Percentiles rank a stretch among this genome's conserved stretches.
Evolutionary conservation across 495 filamentous ascomycete species (phyloP).

Genomic region (Podospora pseudopauciseta): DNA sequence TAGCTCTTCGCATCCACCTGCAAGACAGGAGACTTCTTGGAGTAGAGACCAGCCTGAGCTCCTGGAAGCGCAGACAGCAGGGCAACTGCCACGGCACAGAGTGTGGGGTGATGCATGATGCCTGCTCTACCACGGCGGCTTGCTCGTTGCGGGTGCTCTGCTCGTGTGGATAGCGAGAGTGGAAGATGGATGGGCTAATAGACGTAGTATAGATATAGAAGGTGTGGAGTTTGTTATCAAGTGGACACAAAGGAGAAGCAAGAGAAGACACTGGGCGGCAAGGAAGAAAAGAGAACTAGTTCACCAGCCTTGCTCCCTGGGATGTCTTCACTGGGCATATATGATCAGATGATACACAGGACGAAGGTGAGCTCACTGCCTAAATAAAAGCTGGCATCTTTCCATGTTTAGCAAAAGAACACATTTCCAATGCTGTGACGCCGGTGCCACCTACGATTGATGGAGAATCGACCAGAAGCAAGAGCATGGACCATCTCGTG

Average conservation of each 20-base stretch:
- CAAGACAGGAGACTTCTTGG: constrained; percentile 81
- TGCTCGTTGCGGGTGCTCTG: neutral
- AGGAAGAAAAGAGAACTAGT: constrained; percentile 3
- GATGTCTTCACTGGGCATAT: neutral
- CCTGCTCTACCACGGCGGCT: constrained; percentile 1
- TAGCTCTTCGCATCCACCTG: constrained; percentile 83
- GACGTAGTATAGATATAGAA: neutral
- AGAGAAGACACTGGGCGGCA: neutral
- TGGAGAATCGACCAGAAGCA: constrained; percentile 23
- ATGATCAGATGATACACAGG: neutral
- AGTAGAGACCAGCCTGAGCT: constrained; percentile 70
- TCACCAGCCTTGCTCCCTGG: constrained; percentile 8
- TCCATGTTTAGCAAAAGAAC: constrained; percentile 40
- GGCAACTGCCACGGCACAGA: constrained; percentile 44
- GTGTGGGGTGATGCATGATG: constrained; percentile 46
- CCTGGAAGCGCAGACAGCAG: constrained; percentile 54
- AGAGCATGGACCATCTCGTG: constrained; percentile 17
- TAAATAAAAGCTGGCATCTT: constrained; percentile 36
- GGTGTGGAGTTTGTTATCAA: neutral
- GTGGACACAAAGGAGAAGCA: neutral
- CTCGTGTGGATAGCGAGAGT: neutral
- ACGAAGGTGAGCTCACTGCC: neutral
- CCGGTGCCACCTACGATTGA: constrained; percentile 22
- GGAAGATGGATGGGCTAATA: neutral
- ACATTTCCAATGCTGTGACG: constrained; percentile 30